Conservation (phyloP, 1,139 yeast genomes). For the Meyerozyma guilliermondii region DNA sequence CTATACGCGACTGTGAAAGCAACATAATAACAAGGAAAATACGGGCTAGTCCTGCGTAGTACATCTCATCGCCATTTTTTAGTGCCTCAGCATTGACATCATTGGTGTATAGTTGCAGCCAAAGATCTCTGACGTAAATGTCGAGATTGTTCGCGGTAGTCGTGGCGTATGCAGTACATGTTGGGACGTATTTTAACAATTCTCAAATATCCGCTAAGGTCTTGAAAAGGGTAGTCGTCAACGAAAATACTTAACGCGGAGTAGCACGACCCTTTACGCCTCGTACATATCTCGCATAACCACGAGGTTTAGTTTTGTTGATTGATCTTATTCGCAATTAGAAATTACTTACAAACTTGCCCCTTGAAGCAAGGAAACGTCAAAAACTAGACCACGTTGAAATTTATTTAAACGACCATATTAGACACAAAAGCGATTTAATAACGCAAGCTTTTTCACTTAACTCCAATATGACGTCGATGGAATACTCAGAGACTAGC, state of each 20-base stretch:
- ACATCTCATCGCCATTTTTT: background rate
- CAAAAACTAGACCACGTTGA: background rate
- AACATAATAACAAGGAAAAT: background rate
- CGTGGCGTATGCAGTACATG: background rate
- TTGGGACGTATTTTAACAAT: slow-evolving; percentile 1
- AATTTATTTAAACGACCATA: background rate
- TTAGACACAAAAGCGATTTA: background rate
- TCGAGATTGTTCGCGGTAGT: background rate
- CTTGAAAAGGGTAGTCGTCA: background rate
- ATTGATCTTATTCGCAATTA: background rate
- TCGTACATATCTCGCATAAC: background rate
- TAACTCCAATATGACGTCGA: background rate
- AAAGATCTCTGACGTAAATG: background rate
- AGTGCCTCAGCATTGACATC: background rate
- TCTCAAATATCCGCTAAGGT: background rate
- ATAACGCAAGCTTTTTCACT: background rate
- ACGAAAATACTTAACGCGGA: background rate
- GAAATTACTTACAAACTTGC: background rate
- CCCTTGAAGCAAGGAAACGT: background rate
- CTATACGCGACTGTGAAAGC: background rate
- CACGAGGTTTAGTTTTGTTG: background rate
- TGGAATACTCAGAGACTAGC: slow-evolving; percentile 7
- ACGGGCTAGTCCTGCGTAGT: background rate
- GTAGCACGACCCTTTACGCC: background rate
- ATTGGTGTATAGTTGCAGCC: background rate